Evolutionary conservation across 2,329 filamentous ascomycete genomes (phyloP).

Genomic region (Lecanicillium sp.): DNA sequence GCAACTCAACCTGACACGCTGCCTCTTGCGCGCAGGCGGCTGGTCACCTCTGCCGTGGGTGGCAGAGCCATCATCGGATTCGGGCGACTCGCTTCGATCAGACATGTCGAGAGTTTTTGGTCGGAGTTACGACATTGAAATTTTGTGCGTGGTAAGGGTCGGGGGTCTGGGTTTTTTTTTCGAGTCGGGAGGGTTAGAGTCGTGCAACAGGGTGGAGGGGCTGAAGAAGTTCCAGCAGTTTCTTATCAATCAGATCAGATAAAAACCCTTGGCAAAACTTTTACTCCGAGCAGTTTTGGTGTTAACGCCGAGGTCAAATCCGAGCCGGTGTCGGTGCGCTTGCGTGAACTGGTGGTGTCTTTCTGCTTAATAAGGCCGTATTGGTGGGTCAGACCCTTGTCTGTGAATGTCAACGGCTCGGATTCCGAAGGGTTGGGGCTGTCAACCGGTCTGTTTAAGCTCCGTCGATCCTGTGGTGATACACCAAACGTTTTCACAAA

Average conservation of each 20-base stretch:
- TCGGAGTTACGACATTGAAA: slow-evolving; percentile 27
- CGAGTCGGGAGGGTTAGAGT: not conserved
- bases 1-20: slow-evolving; percentile 51
- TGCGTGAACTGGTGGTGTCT: no score
- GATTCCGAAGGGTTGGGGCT: no score
- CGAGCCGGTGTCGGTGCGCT: slow-evolving; percentile 3
- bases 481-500: no score
- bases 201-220: slow-evolving; percentile 12
- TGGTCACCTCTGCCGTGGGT: slow-evolving; percentile 22
- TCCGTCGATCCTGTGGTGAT: no score
- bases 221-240: slow-evolving; percentile 15
- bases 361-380: no score
- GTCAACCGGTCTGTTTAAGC: no score
- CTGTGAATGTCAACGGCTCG: no score
- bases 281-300: slow-evolving; percentile 11
- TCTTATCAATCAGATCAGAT: slow-evolving; percentile 36
- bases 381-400: no score
- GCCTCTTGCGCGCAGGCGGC: slow-evolving; percentile 43
- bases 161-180: not conserved
- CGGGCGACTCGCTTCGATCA: slow-evolving; percentile 30
- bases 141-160: not conserved
- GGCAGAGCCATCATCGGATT: slow-evolving; percentile 24
- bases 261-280: slow-evolving; percentile 19
- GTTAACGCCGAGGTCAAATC: slow-evolving; percentile 8
- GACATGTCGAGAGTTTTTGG: slow-evolving; percentile 16